These are phyloP conservation scores for Murraya koenigii DNA, from an alignment of 345 rosid genomes.

Conservation along the genomic window DNA sequence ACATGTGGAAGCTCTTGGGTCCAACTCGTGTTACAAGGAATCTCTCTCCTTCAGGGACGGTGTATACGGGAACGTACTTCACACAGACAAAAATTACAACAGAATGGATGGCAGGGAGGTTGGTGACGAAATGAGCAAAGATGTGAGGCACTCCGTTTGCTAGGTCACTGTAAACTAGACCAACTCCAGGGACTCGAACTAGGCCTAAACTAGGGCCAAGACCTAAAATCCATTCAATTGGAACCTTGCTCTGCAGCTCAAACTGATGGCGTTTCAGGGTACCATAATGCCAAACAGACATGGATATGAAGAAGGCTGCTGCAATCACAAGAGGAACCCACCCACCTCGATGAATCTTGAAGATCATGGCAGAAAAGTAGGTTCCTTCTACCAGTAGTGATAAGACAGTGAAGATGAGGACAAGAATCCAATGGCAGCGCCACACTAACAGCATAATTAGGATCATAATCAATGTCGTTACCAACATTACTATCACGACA, in stretches of 20 bases:
- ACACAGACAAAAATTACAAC: constrained; percentile 33
- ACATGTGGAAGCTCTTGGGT: constrained; percentile 33
- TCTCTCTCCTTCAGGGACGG: constrained; percentile 32
- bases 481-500: constrained; percentile 32
- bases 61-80: constrained; percentile 37
- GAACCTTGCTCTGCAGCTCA: constrained; percentile 32
- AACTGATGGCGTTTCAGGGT: constrained; percentile 29
- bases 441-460: constrained; percentile 35
- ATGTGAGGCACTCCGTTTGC: constrained; percentile 37
- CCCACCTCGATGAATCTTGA: constrained; percentile 37
- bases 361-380: constrained; percentile 31
- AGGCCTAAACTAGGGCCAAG: constrained; percentile 35
- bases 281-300: constrained; percentile 36
- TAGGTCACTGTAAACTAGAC: constrained; percentile 31
- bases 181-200: constrained; percentile 33
- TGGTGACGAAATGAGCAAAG: constrained; percentile 35
- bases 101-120: constrained; percentile 40
- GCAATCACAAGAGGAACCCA: constrained; percentile 37
- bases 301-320: constrained; percentile 18
- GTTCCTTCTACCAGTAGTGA: constrained; percentile 31
- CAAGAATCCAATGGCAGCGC: constrained; percentile 35
- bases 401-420: constrained; percentile 19
- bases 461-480: constrained; percentile 33
- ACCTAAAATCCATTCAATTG: constrained; percentile 34
- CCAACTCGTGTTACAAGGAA: constrained; percentile 27